phyloP scores from a whole-genome alignment of 2,329 filamentous ascomycete species.

The Ramichloridium luteum region DNA sequence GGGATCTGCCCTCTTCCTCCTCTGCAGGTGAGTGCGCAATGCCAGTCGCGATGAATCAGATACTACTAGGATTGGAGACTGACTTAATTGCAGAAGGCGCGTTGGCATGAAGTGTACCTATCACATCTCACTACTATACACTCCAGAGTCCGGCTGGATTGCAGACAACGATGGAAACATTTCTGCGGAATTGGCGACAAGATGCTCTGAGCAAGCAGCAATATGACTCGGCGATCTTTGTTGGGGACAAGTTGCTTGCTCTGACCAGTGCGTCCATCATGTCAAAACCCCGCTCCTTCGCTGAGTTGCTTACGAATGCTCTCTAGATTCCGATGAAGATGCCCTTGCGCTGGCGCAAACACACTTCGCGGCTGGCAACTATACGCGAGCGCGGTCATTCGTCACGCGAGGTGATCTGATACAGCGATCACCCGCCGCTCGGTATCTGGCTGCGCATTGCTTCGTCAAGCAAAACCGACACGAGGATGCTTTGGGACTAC shows the following conservation, averaged over 20 bases:
- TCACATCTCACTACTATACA: too few relatives aligned
- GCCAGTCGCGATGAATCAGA: too few relatives aligned
- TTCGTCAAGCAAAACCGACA: slow-evolving; percentile 84
- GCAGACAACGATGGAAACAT: slow-evolving; percentile 72
- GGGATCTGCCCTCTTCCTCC: too few relatives aligned
- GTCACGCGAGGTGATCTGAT: slow-evolving; percentile 75
- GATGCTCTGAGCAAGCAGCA: slow-evolving; percentile 93
- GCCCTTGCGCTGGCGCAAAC: slow-evolving; percentile 98
- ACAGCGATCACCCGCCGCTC: slow-evolving; percentile 68
- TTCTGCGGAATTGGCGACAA: slow-evolving; percentile 86
- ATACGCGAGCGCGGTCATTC: slow-evolving; percentile 78
- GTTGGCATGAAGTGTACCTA: too few relatives aligned
- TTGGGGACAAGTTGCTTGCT: slow-evolving; percentile 91
- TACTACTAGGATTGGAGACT: too few relatives aligned
- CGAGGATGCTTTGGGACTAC: slow-evolving; percentile 72
- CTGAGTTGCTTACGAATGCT: slow-evolving; percentile 2
- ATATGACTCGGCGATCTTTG: slow-evolving; percentile 91
- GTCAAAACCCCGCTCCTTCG: background rate
- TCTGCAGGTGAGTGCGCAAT: slow-evolving; percentile 10
- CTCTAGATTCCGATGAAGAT: slow-evolving; percentile 75
- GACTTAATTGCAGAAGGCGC: too few relatives aligned
- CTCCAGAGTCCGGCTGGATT: too few relatives aligned
- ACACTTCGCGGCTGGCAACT: slow-evolving; percentile 91
- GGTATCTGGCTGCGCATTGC: slow-evolving; percentile 88
- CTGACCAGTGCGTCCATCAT: slow-evolving; percentile 58